Base-by-base conservation (phyloP, 2,329 filamentous ascomycete genomes). In the Elsinoe ampelina region DNA sequence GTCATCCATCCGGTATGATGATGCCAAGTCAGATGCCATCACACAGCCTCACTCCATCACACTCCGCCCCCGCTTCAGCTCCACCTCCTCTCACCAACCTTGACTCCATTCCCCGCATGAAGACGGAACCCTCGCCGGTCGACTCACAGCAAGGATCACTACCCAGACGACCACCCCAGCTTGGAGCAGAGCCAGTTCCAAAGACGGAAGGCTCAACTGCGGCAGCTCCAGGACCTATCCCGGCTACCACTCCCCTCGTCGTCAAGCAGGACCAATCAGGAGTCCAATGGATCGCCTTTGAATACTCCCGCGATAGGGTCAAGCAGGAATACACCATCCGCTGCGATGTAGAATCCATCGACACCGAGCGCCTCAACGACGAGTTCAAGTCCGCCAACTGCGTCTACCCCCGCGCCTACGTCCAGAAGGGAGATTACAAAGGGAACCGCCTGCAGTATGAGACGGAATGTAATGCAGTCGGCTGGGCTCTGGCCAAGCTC, bases 311-410 rank as follows among this genome's bases (percentile, higher is more conserved):
- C 59, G 92, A 98, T 68, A 81, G 92, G 45, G 91, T 97, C 63
- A 98, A 98, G 82, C 95, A 97, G 90, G 91, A 97, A 72, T 98
- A 98, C 74, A 96, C 91, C 1, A 98, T 98, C 66, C 86, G 93
- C 54, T 97, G 93, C 70, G 93, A 97, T 65, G 93, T 97, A 17
- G 93, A 97, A 74, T 96, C 91, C 0, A 90, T 98, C 60, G 90
- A 91, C 67, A 90, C 92, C 43, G 90, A 96, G 57, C 85, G 85
- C 60, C 80, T 98, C 15, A 81, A 82, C 43, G 77, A 82, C 61
- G 92, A 97, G 62, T 97, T 97, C 80, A 97, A 95, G 77, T 89
- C 89, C 7, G 92, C 96, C 70, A 98, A 98, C 74, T 97, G 93
- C 70, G 93, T 98, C 12, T 98, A 97, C 68, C 93, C 93, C 2